Conservation (phyloP, 2,329 filamentous ascomycete species). For the Monosporascus sp. region DNA sequence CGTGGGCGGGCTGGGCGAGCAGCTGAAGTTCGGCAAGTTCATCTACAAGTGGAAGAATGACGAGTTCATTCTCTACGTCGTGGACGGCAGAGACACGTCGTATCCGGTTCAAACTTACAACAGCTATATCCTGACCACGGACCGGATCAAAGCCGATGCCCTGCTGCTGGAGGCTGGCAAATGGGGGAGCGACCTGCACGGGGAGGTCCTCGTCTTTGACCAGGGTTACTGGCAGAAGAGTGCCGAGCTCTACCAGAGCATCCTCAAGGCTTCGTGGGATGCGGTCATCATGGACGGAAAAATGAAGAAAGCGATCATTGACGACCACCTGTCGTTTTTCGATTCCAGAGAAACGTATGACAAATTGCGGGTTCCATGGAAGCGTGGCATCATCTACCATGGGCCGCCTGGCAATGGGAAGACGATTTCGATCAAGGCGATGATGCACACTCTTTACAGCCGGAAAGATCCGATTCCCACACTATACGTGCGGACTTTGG, state of each 20-base stretch:
- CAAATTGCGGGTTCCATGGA: constrained; percentile 62
- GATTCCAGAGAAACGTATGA: constrained; percentile 52
- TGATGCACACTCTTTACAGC: constrained; percentile 58
- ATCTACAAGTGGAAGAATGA: constrained; percentile 34
- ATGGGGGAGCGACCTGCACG: constrained; percentile 52
- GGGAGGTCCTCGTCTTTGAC: constrained; percentile 64
- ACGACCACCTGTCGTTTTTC: constrained; percentile 62
- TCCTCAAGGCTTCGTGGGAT: constrained; percentile 53
- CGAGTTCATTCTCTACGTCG: constrained; percentile 39
- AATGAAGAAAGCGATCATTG: constrained; percentile 60
- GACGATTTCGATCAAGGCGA: constrained; percentile 65
- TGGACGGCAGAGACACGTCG: constrained; percentile 32
- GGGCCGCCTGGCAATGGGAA: constrained; percentile 62
- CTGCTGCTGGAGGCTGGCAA: constrained; percentile 49
- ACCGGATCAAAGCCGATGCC: constrained; percentile 34
- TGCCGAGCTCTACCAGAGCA: constrained; percentile 51
- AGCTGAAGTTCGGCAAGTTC: constrained; percentile 35
- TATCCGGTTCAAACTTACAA: constrained; percentile 27
- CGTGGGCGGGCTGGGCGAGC: constrained; percentile 27
- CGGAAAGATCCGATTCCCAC: constrained; percentile 50
- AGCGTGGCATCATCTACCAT: constrained; percentile 64
- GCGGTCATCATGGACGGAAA: constrained; percentile 59
- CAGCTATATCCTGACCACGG: constrained; percentile 33
- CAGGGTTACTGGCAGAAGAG: constrained; percentile 58
- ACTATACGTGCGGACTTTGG: constrained; percentile 52